phyloP scores from a whole-genome alignment of 345 rosid species.

The Heritiera fomes region DNA sequence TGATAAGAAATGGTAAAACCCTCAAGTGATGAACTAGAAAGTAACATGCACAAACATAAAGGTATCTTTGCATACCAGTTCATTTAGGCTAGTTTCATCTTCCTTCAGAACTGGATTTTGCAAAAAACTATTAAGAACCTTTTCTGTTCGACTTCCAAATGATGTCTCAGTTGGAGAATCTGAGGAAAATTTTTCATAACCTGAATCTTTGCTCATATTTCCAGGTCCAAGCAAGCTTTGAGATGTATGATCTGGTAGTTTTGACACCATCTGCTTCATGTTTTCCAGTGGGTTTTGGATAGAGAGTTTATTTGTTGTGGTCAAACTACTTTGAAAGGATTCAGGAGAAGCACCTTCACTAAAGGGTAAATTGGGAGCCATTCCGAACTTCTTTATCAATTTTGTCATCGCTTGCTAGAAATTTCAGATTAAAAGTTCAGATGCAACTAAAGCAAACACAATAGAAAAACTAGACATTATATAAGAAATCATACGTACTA shows the following conservation, averaged over 20 bases:
- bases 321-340: conserved; percentile 44
- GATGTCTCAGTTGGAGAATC: conserved; percentile 35
- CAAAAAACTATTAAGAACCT: conserved; percentile 66
- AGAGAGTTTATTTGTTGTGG: conserved; percentile 36
- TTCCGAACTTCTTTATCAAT: conserved; percentile 69
- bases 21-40: background rate
- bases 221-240: conserved; percentile 38
- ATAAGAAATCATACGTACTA: conserved; percentile 43
- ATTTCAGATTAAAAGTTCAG: conserved; percentile 34
- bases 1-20: background rate
- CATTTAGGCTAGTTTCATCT: conserved; percentile 42
- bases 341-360: conserved; percentile 43
- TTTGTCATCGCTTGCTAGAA: conserved; percentile 52
- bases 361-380: conserved; percentile 36
- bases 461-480: background rate
- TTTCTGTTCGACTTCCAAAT: conserved; percentile 72
- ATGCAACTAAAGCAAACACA: conserved; percentile 14
- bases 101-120: conserved; percentile 64
- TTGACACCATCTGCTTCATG: conserved; percentile 41
- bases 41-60: background rate
- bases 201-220: conserved; percentile 31
- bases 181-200: conserved; percentile 25
- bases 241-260: conserved; percentile 35
- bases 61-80: conserved; percentile 38
- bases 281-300: conserved; percentile 43